phyloP scores from a whole-genome alignment of 176 grass and related monocot species.

The Panicum miliaceum region DNA sequence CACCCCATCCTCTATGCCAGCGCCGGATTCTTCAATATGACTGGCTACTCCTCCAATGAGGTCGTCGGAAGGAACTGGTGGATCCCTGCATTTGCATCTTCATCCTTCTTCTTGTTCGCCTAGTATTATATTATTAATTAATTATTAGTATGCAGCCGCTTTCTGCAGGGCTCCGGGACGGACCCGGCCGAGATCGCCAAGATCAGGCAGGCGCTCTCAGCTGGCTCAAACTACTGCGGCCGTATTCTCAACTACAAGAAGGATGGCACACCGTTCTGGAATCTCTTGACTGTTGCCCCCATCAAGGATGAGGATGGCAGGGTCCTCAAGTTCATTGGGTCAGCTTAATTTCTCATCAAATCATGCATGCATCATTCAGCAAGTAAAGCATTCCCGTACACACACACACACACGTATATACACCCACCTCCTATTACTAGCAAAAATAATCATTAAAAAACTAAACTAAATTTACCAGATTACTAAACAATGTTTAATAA shows the following conservation, averaged over 20 bases:
- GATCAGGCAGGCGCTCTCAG: conserved; percentile 73
- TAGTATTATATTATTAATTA: not conserved
- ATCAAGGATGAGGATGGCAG: conserved; percentile 93
- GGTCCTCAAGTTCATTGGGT: conserved; percentile 94
- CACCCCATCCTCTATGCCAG: conserved; percentile 77
- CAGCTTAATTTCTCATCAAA: not conserved
- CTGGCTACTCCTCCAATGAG: conserved; percentile 69
- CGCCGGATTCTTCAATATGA: conserved; percentile 81
- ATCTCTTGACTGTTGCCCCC: conserved; percentile 86
- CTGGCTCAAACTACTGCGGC: conserved; percentile 79
- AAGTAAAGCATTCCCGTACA: too few species aligned
- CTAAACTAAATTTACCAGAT: too few species aligned
- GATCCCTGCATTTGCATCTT: too few species aligned
- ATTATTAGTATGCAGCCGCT: conserved; percentile 50
- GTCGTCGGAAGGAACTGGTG: conserved; percentile 77
- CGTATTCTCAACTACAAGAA: conserved; percentile 97
- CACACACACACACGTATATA: too few species aligned
- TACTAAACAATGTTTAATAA: too few species aligned
- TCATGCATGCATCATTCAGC: not conserved
- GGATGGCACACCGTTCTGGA: conserved; percentile 86
- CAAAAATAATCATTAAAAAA: too few species aligned
- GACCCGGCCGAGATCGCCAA: conserved; percentile 78
- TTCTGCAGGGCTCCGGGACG: conserved; percentile 80
- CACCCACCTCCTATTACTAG: too few species aligned
- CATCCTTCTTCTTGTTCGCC: too few species aligned